Percentiles rank a stretch among this genome's conserved stretches.
These are phyloP conservation scores for Cytospora mali DNA, from an alignment of 2,329 filamentous ascomycete species.

Conservation along the genomic window DNA sequence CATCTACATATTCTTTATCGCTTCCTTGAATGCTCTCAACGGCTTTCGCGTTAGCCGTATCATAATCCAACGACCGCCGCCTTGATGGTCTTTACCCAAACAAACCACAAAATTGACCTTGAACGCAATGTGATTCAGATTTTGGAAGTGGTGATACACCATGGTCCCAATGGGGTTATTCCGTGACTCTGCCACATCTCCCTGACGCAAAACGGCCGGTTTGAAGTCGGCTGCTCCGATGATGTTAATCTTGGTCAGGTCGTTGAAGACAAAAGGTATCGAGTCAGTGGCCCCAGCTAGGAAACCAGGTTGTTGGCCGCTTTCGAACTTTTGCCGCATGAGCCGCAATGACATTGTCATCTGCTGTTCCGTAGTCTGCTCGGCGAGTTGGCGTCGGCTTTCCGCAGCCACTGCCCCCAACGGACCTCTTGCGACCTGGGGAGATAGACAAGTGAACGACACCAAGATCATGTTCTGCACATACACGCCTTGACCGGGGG, in stretches of 20 bases:
- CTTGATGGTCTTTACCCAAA: slow-evolving; percentile 36
- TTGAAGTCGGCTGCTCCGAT: slow-evolving; percentile 42
- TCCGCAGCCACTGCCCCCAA: slow-evolving; percentile 36
- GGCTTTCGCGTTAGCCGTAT: not conserved
- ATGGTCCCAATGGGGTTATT: slow-evolving; percentile 30
- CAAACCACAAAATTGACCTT: slow-evolving; percentile 28
- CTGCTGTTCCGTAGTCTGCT: slow-evolving; percentile 41
- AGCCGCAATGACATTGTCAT: slow-evolving; percentile 36
- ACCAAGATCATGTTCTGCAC: slow-evolving; percentile 35
- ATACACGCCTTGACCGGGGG: slow-evolving; percentile 29
- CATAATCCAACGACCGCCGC: slow-evolving; percentile 36
- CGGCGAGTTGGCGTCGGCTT: slow-evolving; percentile 38
- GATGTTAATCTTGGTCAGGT: slow-evolving; percentile 43
- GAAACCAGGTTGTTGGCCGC: slow-evolving; percentile 29
- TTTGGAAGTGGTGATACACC: slow-evolving; percentile 28
- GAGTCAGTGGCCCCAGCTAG: slow-evolving; percentile 38
- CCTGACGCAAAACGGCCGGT: slow-evolving; percentile 32
- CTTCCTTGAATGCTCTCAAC: not conserved
- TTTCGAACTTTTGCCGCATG: slow-evolving; percentile 29
- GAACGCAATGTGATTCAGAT: slow-evolving; percentile 15
- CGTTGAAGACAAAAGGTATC: slow-evolving; percentile 41
- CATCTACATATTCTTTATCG: not conserved
- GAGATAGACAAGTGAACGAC: slow-evolving; percentile 31
- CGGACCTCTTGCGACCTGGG: slow-evolving; percentile 32
- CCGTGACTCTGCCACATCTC: slow-evolving; percentile 20